Percentiles rank a stretch among this genome's conserved stretches.
Evolutionary conservation across 1,284 basidiomycete species (phyloP).

Genomic region (Rhodotorula sp.): DNA sequence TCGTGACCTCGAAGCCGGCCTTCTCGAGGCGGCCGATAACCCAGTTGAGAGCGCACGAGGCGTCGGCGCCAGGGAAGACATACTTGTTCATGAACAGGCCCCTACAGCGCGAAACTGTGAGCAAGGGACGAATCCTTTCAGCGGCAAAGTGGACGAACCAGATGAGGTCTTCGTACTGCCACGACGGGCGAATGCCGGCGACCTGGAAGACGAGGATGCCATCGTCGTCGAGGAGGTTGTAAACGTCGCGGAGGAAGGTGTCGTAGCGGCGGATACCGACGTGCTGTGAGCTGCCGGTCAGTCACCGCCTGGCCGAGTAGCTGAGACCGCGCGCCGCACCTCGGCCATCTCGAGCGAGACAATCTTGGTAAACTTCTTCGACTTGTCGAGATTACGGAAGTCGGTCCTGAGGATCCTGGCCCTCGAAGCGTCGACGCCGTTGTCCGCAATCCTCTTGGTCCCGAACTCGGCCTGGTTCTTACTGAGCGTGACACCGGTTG

Average conservation of each 20-base stretch:
- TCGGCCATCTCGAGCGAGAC: constrained; percentile 98
- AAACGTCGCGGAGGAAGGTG: constrained; percentile 85
- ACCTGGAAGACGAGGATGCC: constrained; percentile 95
- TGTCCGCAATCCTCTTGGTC: constrained; percentile 78
- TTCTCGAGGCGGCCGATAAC: constrained; percentile 79
- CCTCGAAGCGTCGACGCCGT: constrained; percentile 70
- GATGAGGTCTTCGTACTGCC: constrained; percentile 98
- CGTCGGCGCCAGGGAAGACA: constrained; percentile 96
- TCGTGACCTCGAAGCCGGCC: constrained; percentile 96
- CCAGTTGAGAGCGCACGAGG: constrained; percentile 92
- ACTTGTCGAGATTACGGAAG: constrained; percentile 87
- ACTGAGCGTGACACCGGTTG: constrained; percentile 90
- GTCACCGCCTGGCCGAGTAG: too few relatives aligned
- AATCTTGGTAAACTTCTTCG: constrained; percentile 83
- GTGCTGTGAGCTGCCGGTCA: constrained; percentile 57
- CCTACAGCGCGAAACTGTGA: constrained; percentile 51
- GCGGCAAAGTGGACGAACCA: constrained; percentile 61
- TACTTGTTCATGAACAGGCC: constrained; percentile 68
- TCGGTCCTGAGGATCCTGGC: constrained; percentile 93
- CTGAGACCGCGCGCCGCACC: constrained; percentile 56
- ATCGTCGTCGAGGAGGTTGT: constrained; percentile 90
- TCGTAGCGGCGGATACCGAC: constrained; percentile 93
- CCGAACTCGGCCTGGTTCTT: constrained; percentile 91
- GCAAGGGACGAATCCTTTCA: background rate
- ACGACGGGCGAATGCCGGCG: constrained; percentile 84